Evolutionary conservation across 73 alveolate species (phyloP).

Genomic region (Paramecium sexaurelia): DNA sequence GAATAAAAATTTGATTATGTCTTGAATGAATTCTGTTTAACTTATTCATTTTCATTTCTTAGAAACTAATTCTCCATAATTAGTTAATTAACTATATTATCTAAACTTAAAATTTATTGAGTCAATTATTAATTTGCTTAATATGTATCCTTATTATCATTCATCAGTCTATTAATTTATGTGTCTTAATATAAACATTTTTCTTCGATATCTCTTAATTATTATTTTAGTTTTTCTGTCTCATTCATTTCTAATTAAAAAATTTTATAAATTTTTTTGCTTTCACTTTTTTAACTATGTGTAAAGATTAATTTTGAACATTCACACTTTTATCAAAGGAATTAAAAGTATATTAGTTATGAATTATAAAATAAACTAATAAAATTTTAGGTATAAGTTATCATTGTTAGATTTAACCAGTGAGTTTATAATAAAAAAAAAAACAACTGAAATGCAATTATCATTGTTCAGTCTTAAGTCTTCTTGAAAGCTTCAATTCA

Average conservation of each 20-base stretch:
- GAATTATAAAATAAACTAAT: not conserved
- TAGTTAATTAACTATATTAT: not conserved
- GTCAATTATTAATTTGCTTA: not conserved
- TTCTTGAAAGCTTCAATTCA: not conserved
- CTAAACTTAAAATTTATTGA: not conserved
- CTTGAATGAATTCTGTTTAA: not conserved
- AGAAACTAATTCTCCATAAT: not conserved
- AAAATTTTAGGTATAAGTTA: not conserved
- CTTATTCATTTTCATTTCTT: not conserved
- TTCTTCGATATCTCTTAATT: not conserved
- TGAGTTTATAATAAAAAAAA: not conserved
- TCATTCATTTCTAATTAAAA: not conserved
- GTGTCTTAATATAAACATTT: not conserved
- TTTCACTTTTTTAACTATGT: too few species aligned
- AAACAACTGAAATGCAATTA: not conserved
- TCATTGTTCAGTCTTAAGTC: not conserved
- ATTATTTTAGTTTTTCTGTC: not conserved
- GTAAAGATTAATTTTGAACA: too few species aligned
- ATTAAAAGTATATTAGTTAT: not conserved
- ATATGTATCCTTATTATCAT: not conserved
- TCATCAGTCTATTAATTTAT: not conserved
- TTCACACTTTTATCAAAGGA: not conserved
- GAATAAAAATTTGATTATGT: not conserved
- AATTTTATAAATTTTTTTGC: not conserved
- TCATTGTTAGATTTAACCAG: not conserved